These are phyloP conservation scores for Xylaria sp. DNA, from an alignment of 2,329 filamentous ascomycete species.

Conservation along the genomic window DNA sequence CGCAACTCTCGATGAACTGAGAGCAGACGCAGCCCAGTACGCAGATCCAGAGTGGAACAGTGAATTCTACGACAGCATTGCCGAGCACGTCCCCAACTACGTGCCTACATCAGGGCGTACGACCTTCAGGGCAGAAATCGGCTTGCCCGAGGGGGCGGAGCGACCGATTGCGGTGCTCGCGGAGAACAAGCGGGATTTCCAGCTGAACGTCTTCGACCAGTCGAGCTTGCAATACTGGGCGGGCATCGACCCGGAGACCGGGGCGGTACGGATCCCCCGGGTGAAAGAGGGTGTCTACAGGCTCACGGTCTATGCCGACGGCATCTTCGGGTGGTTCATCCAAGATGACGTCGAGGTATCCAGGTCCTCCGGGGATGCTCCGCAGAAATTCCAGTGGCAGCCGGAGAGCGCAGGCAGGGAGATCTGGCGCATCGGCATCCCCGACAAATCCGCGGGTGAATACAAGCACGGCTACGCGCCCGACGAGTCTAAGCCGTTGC, in stretches of 20 bases:
- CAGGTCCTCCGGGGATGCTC: constrained; percentile 41
- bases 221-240: constrained; percentile 65
- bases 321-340: constrained; percentile 62
- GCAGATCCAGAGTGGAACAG: constrained; percentile 58
- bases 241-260: constrained; percentile 47
- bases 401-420: constrained; percentile 39
- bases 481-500: constrained; percentile 51
- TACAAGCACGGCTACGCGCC: constrained; percentile 58
- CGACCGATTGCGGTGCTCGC: constrained; percentile 60
- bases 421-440: constrained; percentile 63
- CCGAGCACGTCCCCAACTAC: constrained; percentile 60
- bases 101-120: constrained; percentile 55
- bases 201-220: constrained; percentile 59
- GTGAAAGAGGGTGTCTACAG: constrained; percentile 63
- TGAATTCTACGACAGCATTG: constrained; percentile 66
- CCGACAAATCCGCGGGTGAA: constrained; percentile 63
- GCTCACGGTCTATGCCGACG: constrained; percentile 64
- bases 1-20: constrained; percentile 50
- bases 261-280: constrained; percentile 54
- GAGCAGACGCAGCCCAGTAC: constrained; percentile 56
- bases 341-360: constrained; percentile 53
- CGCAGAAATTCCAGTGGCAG: not conserved
- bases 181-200: constrained; percentile 54
- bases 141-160: constrained; percentile 54
- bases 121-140: constrained; percentile 53